Percentiles rank a stretch among this genome's conserved stretches.
phyloP scores from a whole-genome alignment of 768 basidiomycete species.

The Collybia sp. region DNA sequence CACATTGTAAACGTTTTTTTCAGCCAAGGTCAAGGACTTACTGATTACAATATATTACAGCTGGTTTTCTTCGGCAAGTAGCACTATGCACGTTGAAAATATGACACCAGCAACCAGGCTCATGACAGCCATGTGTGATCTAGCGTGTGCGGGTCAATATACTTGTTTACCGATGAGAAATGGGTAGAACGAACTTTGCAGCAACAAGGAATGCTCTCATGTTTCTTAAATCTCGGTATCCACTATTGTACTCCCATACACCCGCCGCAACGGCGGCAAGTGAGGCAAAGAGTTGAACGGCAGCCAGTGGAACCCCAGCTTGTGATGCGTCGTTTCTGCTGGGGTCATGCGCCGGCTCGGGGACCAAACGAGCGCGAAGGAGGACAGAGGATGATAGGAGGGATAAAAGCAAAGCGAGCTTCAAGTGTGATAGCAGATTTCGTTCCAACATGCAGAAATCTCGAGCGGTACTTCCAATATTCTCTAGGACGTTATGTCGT shows the following conservation, averaged over 20 bases:
- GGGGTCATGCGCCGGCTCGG: slow-evolving; percentile 19
- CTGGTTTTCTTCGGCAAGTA: slow-evolving; percentile 32
- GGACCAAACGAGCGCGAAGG: slow-evolving; percentile 54
- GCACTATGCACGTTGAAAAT: slow-evolving; percentile 46
- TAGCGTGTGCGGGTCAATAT: slow-evolving; percentile 13
- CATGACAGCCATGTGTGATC: slow-evolving; percentile 51
- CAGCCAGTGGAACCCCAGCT: slow-evolving; percentile 42
- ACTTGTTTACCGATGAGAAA: slow-evolving; percentile 2
- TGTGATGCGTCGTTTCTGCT: slow-evolving; percentile 11
- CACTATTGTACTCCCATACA: slow-evolving; percentile 61
- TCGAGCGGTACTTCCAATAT: slow-evolving; percentile 58
- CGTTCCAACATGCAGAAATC: slow-evolving; percentile 80
- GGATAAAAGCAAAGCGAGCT: slow-evolving; percentile 59
- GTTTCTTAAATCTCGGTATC: slow-evolving; percentile 49
- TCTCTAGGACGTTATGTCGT: slow-evolving; percentile 29
- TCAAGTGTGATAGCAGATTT: slow-evolving; percentile 66
- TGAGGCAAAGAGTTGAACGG: slow-evolving; percentile 48
- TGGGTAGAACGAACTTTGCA: slow-evolving; percentile 40
- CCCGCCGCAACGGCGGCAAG: slow-evolving; percentile 52
- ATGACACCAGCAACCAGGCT: slow-evolving; percentile 41
- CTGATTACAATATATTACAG: not conserved
- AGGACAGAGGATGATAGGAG: slow-evolving; percentile 62
- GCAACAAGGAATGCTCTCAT: slow-evolving; percentile 57
- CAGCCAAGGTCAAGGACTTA: not conserved
- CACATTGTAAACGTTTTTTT: not conserved